Evolutionary conservation across 2,329 filamentous ascomycete genomes (phyloP), one percentile per base, ranked within the genome.

Genomic region (Cytospora chrysosperma): DNA sequence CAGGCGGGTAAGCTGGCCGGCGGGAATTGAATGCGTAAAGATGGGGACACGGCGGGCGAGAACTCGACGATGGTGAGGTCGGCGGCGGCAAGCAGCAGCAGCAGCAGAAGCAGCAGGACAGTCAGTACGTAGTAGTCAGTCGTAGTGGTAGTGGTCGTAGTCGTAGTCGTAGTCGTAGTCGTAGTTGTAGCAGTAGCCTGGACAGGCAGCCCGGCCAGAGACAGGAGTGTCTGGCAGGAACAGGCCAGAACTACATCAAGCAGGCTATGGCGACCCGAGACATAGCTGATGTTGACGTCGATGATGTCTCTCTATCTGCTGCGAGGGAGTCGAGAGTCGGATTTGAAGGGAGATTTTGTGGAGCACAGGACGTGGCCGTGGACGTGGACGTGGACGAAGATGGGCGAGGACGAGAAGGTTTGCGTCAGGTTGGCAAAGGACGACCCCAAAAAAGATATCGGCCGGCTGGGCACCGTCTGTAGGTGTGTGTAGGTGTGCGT

Each of bases 171-270:
- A 17, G 34, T 40, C 13, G 13, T 13, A 40, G 34, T 40, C 13
- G 34, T 17, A 40, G 5, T 40, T 5, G 34, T 43, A n/a, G 37
- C n/a, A 24, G 43, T 47, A 47, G 59, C 51, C 51, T 61, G 55
- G 50, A 56, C 54, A 37, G 54, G 57, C 32, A 58, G 62, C 53
- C 62, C 54, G 59, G 62, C 34, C 32, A 55, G 61, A 43, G 30
- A 52, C 61, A 28, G 50, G 55, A 54, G 43, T 50, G 49, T 59
- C 65, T 62, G 59, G 65, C 65, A 61, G 51, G 62, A 59, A 53
- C 59, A 49, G 57, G 55, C 65, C 65, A 65, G 62, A 55, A 62
- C 65, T 66, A 66, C 65, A 65, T 62, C 55, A 58, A 65, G 53
- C 56, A 66, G 65, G 57, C 51, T 40, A 55, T 47, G 21, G 52